These are phyloP conservation scores for Hsuehochloa calcarea DNA, from an alignment of 176 grass and related monocot species.

Conservation along the genomic window DNA sequence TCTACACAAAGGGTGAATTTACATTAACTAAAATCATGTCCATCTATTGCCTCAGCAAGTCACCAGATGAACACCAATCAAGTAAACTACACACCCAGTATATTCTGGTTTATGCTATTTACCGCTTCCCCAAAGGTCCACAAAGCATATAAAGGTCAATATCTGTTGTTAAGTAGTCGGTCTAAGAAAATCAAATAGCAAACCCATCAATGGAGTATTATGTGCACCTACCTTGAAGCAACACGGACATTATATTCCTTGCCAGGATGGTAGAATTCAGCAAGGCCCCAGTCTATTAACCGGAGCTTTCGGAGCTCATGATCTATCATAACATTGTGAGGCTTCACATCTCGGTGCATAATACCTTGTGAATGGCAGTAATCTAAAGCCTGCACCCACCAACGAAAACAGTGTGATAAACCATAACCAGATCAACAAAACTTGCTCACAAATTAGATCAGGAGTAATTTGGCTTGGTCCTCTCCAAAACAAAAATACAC, in stretches of 20 bases:
- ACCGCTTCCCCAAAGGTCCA: background rate
- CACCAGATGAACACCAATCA: background rate
- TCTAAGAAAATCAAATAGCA: constrained; percentile 1
- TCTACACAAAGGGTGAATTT: background rate
- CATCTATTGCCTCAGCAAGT: background rate
- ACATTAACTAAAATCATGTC: background rate
- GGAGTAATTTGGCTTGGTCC: background rate
- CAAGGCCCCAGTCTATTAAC: constrained; percentile 73
- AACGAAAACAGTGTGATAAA: constrained; percentile 10
- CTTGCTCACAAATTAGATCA: background rate
- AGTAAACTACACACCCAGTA: background rate
- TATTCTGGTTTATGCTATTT: background rate
- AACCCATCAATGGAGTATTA: background rate
- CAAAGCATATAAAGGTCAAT: background rate
- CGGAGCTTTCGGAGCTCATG: constrained; percentile 66
- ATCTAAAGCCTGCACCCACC: constrained; percentile 52
- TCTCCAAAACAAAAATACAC: background rate
- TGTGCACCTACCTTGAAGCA: constrained; percentile 52
- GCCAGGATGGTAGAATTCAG: constrained; percentile 74
- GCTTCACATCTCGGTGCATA: constrained; percentile 76
- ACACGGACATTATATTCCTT: constrained; percentile 75
- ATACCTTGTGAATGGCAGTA: constrained; percentile 73
- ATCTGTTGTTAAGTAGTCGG: background rate
- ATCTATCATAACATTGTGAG: constrained; percentile 84
- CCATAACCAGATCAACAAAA: constrained; percentile 1